These are phyloP conservation scores for Beauveria scarabaeidicola DNA, from an alignment of 2,329 filamentous ascomycete genomes.

Conservation along the genomic window DNA sequence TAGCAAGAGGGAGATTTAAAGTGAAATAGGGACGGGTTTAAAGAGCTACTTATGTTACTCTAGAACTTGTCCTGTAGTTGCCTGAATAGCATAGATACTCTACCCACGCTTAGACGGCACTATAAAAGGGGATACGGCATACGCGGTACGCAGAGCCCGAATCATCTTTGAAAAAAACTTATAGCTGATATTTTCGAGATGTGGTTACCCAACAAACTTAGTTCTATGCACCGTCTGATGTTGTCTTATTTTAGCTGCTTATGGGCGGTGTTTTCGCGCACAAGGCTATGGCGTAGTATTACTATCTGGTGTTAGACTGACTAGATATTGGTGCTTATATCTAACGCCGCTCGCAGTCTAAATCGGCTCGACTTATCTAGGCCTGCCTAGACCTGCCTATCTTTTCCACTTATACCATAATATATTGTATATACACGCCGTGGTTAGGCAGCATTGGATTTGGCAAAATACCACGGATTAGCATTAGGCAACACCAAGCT, in stretches of 20 bases:
- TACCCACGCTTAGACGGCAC: not conserved
- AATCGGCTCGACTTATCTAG: not conserved
- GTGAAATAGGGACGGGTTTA: not conserved
- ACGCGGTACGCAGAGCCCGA: not conserved
- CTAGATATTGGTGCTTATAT: not conserved
- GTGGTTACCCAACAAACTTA: not conserved
- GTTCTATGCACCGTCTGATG: not conserved
- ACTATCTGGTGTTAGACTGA: not conserved
- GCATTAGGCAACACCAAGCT: not conserved
- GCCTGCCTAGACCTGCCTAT: not conserved
- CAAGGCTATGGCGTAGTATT: not conserved
- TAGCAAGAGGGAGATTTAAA: not conserved
- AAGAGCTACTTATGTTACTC: not conserved
- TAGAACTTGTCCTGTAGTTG: not conserved
- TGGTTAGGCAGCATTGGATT: not conserved
- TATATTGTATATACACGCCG: not conserved
- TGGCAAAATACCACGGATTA: not conserved
- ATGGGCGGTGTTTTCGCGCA: not conserved
- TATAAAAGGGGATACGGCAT: not conserved
- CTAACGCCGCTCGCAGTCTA: not conserved
- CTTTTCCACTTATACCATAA: not conserved
- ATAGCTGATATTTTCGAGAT: not conserved
- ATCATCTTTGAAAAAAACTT: too few relatives aligned
- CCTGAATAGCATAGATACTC: not conserved
- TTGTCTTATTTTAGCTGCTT: not conserved